A percentile compares a stretch with the other conserved stretches of the same genome.
These are phyloP conservation scores for Straminergon stramineum DNA, from an alignment of 225 moss, liverwort and hornwort genomes.

Conservation along the genomic window DNA sequence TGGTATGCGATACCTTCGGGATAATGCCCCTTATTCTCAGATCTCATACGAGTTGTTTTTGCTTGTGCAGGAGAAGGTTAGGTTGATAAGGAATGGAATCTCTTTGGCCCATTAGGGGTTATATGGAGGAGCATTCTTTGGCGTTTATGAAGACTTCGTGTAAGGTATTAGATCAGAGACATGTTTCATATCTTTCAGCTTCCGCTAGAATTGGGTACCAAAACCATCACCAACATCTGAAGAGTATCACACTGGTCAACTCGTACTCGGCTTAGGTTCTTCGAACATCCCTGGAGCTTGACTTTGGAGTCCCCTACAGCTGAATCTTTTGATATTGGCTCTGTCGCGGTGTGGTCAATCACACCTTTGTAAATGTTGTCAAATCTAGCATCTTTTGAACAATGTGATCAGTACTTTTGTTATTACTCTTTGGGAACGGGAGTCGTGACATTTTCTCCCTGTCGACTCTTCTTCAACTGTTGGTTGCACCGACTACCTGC, in stretches of 20 bases:
- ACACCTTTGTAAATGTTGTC: slow-evolving; percentile 54
- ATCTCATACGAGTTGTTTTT: neutral
- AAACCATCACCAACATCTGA: neutral
- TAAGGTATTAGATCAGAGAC: slow-evolving; percentile 30
- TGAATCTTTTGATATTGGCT: slow-evolving; percentile 29
- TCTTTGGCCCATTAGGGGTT: slow-evolving; percentile 49
- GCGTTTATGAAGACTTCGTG: slow-evolving; percentile 28
- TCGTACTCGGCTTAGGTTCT: slow-evolving; percentile 2
- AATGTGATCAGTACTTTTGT: slow-evolving; percentile 24
- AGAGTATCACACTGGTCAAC: slow-evolving; percentile 9
- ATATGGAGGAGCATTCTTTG: slow-evolving; percentile 58
- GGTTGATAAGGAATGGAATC: slow-evolving; percentile 51
- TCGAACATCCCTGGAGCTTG: slow-evolving; percentile 1
- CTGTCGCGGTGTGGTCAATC: slow-evolving; percentile 16
- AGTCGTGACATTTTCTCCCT: neutral
- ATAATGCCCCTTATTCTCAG: neutral
- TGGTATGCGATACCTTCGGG: neutral
- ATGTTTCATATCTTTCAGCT: slow-evolving; percentile 36
- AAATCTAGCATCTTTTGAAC: slow-evolving; percentile 42
- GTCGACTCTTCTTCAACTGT: neutral
- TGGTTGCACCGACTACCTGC: neutral
- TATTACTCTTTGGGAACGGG: neutral
- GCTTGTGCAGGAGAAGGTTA: slow-evolving; percentile 32
- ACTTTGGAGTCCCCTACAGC: slow-evolving; percentile 3
- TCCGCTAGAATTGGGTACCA: slow-evolving; percentile 15